Conservation (phyloP, 2,329 filamentous ascomycete genomes). For the Chaetomium globosum region DNA sequence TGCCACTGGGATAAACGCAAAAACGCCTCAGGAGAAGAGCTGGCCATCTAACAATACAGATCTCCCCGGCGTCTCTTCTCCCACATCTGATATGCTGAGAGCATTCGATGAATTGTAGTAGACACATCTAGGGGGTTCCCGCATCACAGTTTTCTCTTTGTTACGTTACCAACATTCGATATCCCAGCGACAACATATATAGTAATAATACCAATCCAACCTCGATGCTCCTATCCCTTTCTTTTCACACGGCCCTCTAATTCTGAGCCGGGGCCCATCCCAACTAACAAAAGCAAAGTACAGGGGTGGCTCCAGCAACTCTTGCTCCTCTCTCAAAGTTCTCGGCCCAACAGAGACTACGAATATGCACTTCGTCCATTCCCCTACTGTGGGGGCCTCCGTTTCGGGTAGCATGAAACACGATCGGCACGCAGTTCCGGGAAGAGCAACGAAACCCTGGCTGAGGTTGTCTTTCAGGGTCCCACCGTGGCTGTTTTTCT, state of each 20-base stretch:
- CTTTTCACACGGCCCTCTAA: neutral
- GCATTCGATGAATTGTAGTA: constrained; percentile 52
- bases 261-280: neutral
- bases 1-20: constrained; percentile 15
- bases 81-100: constrained; percentile 43
- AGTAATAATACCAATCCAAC: neutral
- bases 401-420: constrained; percentile 1
- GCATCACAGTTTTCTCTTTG: neutral
- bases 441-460: neutral
- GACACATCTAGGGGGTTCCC: neutral
- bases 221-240: neutral
- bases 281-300: neutral
- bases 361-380: no score
- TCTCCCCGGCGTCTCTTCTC: constrained; percentile 12
- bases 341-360: no score
- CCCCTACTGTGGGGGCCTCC: neutral
- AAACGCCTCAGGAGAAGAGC: neutral
- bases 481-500: neutral
- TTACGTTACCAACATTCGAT: neutral
- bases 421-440: neutral
- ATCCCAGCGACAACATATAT: neutral
- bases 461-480: neutral
- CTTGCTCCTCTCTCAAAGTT: neutral
- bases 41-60: constrained; percentile 18
- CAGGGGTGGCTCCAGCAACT: neutral